Percentiles rank a stretch among this genome's conserved stretches.
Conservation (phyloP, 768 basidiomycete species). For the Sporobolomyces phaffii region DNA sequence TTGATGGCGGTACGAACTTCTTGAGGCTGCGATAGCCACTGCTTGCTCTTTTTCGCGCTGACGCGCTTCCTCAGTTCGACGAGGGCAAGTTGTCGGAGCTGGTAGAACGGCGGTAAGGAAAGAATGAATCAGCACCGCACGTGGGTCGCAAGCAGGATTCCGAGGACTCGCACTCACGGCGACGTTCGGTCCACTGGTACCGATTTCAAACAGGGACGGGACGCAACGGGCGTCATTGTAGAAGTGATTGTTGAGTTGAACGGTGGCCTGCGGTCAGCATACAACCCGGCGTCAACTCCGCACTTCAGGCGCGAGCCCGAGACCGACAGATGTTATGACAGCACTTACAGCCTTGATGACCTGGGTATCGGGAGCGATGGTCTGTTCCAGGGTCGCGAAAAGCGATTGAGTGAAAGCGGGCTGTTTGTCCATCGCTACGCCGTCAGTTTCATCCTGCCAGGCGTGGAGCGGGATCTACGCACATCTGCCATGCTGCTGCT, state of each 20-base stretch:
- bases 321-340: not conserved
- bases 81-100: conserved; percentile 95
- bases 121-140: not conserved
- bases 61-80: conserved; percentile 95
- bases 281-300: not conserved
- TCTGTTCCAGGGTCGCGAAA: conserved; percentile 77
- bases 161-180: conserved; percentile 68
- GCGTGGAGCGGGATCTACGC: not conserved
- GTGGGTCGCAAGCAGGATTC: not conserved
- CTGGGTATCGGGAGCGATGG: conserved; percentile 78
- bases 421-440: conserved; percentile 38
- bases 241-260: conserved; percentile 81
- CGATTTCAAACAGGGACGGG: conserved; percentile 77
- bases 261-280: conserved; percentile 63
- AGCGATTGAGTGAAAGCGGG: conserved; percentile 65
- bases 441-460: too few species aligned
- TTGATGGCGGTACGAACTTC: conserved; percentile 77
- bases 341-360: conserved; percentile 76
- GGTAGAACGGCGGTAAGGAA: not conserved
- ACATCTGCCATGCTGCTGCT: conserved; percentile 29
- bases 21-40: conserved; percentile 70
- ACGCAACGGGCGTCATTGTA: conserved; percentile 89
- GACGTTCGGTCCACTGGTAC: conserved; percentile 74
- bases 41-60: conserved; percentile 64
- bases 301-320: conserved; percentile 10